Conservation (phyloP, 1,139 yeast species). For the Magnusiomyces starmeri region DNA sequence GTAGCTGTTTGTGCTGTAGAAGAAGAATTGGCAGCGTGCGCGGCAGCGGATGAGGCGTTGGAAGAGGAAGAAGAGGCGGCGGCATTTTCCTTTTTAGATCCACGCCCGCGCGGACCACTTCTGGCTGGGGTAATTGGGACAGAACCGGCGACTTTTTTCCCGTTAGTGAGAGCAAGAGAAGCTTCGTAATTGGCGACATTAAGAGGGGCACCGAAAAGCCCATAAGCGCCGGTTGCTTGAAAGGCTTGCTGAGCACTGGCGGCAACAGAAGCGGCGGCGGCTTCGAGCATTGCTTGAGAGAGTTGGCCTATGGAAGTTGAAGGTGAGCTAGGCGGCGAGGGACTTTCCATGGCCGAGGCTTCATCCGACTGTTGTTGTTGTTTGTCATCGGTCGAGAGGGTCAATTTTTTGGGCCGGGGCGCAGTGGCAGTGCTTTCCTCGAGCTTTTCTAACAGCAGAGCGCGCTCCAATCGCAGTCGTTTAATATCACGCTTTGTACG, state of each 20-base stretch:
- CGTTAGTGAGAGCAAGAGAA: no score
- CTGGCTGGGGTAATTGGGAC: no score
- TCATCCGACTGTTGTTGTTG: not conserved
- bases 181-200: no score
- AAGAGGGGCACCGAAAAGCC: no score
- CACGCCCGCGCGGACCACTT: slow-evolving; percentile 1
- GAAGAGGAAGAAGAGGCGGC: not conserved
- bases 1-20: no score
- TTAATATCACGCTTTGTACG: slow-evolving; percentile 74
- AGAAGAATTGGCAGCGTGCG: not conserved
- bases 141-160: no score
- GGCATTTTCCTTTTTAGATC: not conserved
- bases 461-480: slow-evolving; percentile 74
- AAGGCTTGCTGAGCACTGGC: slow-evolving; percentile 5
- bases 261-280: slow-evolving; percentile 6
- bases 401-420: no score
- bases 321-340: slow-evolving; percentile 6
- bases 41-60: not conserved
- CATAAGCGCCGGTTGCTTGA: slow-evolving; percentile 4
- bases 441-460: slow-evolving; percentile 68
- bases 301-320: slow-evolving; percentile 3
- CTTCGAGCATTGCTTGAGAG: slow-evolving; percentile 1
- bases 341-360: not conserved
- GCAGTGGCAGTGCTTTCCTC: slow-evolving; percentile 35
- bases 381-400: not conserved